Evolutionary conservation across 345 rosid species (phyloP).

Genomic region (Eucalyptus shirleyi): DNA sequence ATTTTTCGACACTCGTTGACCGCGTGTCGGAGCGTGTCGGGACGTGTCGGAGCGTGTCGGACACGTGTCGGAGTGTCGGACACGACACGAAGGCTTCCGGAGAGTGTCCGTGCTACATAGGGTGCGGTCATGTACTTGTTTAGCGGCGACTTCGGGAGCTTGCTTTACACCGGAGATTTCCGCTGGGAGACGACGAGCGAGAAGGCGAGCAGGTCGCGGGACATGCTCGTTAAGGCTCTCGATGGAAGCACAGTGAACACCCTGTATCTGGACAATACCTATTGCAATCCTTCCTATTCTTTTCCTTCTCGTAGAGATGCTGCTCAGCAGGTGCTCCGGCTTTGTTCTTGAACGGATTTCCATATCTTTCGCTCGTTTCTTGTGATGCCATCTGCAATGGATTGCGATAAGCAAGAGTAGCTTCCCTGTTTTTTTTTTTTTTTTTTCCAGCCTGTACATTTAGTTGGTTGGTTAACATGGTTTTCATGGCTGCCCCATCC

Average conservation of each 20-base stretch:
- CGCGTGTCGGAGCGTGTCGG: too few species aligned
- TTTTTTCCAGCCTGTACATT: neutral
- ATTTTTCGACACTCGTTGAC: too few species aligned
- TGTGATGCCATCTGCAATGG: neutral
- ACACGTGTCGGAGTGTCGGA: too few species aligned
- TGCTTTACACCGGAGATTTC: conserved; percentile 69
- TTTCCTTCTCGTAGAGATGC: conserved; percentile 56
- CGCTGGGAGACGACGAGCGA: conserved; percentile 41
- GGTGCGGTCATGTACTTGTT: conserved; percentile 80
- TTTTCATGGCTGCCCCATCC: neutral
- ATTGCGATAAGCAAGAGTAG: neutral
- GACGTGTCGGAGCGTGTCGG: too few species aligned
- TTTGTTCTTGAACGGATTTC: neutral
- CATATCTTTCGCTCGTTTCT: neutral
- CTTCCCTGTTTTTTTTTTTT: neutral
- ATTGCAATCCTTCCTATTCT: conserved; percentile 48
- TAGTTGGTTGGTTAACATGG: neutral
- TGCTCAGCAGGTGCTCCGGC: conserved; percentile 31
- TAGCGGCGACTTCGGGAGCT: conserved; percentile 62
- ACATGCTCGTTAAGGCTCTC: conserved; percentile 30
- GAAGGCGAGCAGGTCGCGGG: conserved; percentile 15
- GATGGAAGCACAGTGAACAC: conserved; percentile 17
- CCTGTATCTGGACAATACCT: conserved; percentile 71
- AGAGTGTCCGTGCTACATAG: too few species aligned
- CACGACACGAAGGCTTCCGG: too few species aligned